phyloP scores from a whole-genome alignment of 2,329 filamentous ascomycete species.

The Hirsutella minnesotensis region DNA sequence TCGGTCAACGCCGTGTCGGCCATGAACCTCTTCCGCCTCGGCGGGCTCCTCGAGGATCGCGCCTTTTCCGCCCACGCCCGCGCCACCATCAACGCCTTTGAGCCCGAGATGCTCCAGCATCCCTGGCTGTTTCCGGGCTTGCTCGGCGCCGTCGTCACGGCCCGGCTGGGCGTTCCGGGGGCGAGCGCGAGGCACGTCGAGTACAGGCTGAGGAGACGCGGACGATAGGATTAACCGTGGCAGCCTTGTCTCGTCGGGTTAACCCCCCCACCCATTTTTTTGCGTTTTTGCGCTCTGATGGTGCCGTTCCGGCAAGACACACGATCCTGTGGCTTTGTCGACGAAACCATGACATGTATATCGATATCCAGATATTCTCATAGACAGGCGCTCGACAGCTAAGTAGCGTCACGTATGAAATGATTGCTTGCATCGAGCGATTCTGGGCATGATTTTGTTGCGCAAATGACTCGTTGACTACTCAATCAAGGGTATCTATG shows the following conservation, averaged over 20 bases:
- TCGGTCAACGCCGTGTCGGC: constrained; percentile 84
- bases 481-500: constrained; percentile 29
- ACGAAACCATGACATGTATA: too few species aligned
- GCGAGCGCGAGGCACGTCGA: constrained; percentile 12
- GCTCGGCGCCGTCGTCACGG: constrained; percentile 62
- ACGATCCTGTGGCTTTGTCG: too few species aligned
- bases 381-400: too few species aligned
- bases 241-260: too few species aligned
- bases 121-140: constrained; percentile 84
- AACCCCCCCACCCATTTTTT: too few species aligned
- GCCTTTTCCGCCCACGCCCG: constrained; percentile 53
- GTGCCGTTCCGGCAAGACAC: too few species aligned
- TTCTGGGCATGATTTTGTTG: too few species aligned
- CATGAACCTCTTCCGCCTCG: constrained; percentile 74
- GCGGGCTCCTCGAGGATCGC: constrained; percentile 54
- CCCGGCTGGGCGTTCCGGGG: constrained; percentile 53
- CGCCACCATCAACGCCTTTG: constrained; percentile 73
- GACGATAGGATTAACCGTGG: not conserved
- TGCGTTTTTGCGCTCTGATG: too few species aligned
- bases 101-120: constrained; percentile 84
- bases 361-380: too few species aligned
- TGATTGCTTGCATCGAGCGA: too few species aligned
- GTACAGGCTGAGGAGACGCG: constrained; percentile 13
- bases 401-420: too few species aligned
- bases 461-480: not conserved